Evolutionary conservation across 129 eudicot species (phyloP).

Genomic region (Scalesia atractyloides): DNA sequence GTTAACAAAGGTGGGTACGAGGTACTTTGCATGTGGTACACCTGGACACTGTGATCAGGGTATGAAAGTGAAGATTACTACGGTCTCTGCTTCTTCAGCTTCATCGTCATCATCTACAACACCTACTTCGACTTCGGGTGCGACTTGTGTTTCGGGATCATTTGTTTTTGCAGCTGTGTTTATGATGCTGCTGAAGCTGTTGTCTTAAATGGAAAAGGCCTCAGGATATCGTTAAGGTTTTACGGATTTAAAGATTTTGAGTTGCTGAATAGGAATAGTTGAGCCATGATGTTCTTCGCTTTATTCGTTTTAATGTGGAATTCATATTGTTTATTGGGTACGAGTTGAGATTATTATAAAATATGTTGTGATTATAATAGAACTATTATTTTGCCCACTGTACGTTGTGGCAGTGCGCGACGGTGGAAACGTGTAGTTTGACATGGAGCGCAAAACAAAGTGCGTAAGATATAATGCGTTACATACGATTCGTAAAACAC

Average conservation of each 20-base stretch:
- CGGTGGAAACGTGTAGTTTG: no score
- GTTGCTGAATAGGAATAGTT: not conserved
- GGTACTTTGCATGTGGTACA: slow-evolving; percentile 85
- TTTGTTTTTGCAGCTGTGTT: slow-evolving; percentile 8
- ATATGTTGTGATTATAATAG: not conserved
- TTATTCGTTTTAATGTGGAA: slow-evolving; percentile 14
- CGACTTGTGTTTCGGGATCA: slow-evolving; percentile 17
- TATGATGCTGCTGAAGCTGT: slow-evolving; percentile 30
- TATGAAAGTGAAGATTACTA: slow-evolving; percentile 81
- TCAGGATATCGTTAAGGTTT: slow-evolving; percentile 1
- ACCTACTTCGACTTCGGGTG: slow-evolving; percentile 32
- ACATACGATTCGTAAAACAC: no score
- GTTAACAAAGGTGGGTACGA: slow-evolving; percentile 68
- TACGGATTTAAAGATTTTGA: slow-evolving; percentile 4
- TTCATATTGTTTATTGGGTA: slow-evolving; percentile 22
- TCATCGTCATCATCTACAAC: slow-evolving; percentile 33
- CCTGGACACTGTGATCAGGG: slow-evolving; percentile 79
- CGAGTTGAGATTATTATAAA: slow-evolving; percentile 6
- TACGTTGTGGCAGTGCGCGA: no score
- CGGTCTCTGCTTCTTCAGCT: slow-evolving; percentile 41
- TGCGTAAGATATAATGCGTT: no score
- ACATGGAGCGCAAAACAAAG: no score
- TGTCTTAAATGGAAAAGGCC: slow-evolving; percentile 20
- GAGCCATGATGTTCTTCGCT: not conserved
- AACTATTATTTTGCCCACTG: no score